phyloP scores from a whole-genome alignment of 148 eudicot genomes.

The Chenopodium suecicum region DNA sequence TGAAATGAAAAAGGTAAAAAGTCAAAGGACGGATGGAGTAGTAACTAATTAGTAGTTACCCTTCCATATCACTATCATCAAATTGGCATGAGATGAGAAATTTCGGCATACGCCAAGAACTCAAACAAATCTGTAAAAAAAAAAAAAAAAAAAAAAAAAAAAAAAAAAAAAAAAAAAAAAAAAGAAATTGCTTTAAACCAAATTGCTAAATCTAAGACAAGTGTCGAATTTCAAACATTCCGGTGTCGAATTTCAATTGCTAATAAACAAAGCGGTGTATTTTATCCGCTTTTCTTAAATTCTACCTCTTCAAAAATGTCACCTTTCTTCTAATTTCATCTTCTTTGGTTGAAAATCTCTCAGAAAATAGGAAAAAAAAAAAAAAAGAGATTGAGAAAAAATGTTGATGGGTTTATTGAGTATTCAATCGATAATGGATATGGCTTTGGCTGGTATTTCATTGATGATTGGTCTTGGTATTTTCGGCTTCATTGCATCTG shows the following conservation, averaged over 20 bases:
- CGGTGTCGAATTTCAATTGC: conserved; percentile 2
- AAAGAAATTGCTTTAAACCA: too few species aligned
- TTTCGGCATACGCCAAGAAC: not conserved
- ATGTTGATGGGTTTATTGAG: conserved; percentile 55
- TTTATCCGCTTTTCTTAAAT: not conserved
- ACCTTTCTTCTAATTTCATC: not conserved
- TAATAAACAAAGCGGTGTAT: not conserved
- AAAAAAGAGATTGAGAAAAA: not conserved
- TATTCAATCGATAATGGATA: conserved; percentile 58
- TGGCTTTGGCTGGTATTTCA: conserved; percentile 67
- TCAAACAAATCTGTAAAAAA: not conserved
- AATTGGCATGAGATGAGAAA: not conserved
- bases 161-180: too few species aligned
- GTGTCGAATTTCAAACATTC: conserved; percentile 7
- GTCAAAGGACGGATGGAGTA: too few species aligned
- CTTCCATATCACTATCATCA: not conserved
- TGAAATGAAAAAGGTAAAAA: too few species aligned
- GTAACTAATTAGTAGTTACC: too few species aligned
- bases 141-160: too few species aligned
- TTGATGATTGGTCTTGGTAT: conserved; percentile 71
- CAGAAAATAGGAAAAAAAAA: too few species aligned
- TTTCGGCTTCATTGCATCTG: conserved; percentile 54
- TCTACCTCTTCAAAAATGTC: not conserved
- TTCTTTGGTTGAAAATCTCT: not conserved
- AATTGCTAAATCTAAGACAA: not conserved